A percentile compares a stretch with the other conserved stretches of the same genome.
These are phyloP conservation scores for Parafenestella ontariensis DNA, from an alignment of 2,329 filamentous ascomycete genomes.

Conservation along the genomic window DNA sequence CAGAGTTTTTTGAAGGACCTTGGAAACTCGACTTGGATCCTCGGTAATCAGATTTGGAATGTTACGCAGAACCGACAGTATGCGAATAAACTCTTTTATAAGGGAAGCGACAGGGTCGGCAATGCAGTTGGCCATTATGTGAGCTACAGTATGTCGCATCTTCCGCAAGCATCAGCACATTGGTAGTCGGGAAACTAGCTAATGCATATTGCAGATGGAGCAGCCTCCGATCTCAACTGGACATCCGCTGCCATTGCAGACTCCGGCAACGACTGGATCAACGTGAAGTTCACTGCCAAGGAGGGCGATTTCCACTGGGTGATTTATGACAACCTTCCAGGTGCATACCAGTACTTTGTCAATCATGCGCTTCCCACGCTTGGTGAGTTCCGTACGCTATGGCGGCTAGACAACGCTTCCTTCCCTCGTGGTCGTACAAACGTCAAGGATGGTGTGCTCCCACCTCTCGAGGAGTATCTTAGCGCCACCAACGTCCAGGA, in stretches of 20 bases:
- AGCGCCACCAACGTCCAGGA: constrained; percentile 60
- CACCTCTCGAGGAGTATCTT: constrained; percentile 53
- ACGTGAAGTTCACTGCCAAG: constrained; percentile 56
- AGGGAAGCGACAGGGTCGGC: constrained; percentile 52
- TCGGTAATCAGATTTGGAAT: constrained; percentile 54
- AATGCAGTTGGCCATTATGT: constrained; percentile 54
- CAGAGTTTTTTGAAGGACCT: constrained; percentile 45
- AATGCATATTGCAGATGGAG: constrained; percentile 50
- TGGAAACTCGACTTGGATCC: constrained; percentile 44
- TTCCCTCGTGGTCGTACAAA: constrained; percentile 58
- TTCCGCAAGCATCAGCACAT: too few relatives aligned
- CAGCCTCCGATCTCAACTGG: constrained; percentile 56
- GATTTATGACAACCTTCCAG: constrained; percentile 56
- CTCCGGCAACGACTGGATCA: constrained; percentile 54
- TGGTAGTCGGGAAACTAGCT: neutral
- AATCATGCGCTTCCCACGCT: constrained; percentile 58
- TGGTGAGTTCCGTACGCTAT: constrained; percentile 60
- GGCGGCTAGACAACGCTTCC: constrained; percentile 58
- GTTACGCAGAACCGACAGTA: constrained; percentile 49
- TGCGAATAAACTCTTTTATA: constrained; percentile 52
- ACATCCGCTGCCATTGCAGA: constrained; percentile 55
- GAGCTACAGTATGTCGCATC: constrained; percentile 50
- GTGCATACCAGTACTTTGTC: constrained; percentile 65
- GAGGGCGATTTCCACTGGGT: constrained; percentile 63
- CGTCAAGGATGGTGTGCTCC: constrained; percentile 55